These are phyloP conservation scores for Cubamyces sp. DNA, from an alignment of 768 basidiomycete species.

Conservation along the genomic window DNA sequence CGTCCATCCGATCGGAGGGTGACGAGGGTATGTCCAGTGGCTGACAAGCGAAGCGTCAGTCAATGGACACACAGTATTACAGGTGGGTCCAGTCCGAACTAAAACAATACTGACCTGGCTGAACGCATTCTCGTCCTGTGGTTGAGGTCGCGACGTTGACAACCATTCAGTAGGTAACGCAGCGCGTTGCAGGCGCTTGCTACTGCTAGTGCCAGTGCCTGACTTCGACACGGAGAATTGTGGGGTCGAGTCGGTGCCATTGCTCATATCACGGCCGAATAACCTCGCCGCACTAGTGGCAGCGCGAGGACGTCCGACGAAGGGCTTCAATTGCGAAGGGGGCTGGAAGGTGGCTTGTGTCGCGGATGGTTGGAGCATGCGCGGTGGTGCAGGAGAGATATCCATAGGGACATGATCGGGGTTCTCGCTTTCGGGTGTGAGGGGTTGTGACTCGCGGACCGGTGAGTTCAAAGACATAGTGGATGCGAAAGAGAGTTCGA, in stretches of 20 bases:
- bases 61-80: neutral
- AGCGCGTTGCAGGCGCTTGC: constrained; percentile 62
- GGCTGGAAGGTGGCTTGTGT: constrained; percentile 22
- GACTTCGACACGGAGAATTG: constrained; percentile 37
- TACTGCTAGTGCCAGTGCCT: constrained; percentile 45
- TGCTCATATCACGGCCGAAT: constrained; percentile 79
- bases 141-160: constrained; percentile 29
- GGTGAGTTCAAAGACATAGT: constrained; percentile 82
- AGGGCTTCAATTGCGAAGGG: constrained; percentile 32
- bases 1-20: constrained; percentile 77
- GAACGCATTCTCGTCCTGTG: constrained; percentile 35
- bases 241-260: constrained; percentile 37
- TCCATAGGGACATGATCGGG: constrained; percentile 71
- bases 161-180: constrained; percentile 70
- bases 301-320: constrained; percentile 58
- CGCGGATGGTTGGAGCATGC: constrained; percentile 15
- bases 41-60: constrained; percentile 33
- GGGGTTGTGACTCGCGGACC: constrained; percentile 48
- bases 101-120: constrained; percentile 33
- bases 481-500: constrained; percentile 83
- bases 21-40: constrained; percentile 46
- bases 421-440: constrained; percentile 50
- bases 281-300: constrained; percentile 67
- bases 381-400: constrained; percentile 68
- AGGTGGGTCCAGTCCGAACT: constrained; percentile 9